Evolutionary conservation across 1,284 basidiomycete species (phyloP).

Genomic region (Anthracocystis panici-leucophaei): DNA sequence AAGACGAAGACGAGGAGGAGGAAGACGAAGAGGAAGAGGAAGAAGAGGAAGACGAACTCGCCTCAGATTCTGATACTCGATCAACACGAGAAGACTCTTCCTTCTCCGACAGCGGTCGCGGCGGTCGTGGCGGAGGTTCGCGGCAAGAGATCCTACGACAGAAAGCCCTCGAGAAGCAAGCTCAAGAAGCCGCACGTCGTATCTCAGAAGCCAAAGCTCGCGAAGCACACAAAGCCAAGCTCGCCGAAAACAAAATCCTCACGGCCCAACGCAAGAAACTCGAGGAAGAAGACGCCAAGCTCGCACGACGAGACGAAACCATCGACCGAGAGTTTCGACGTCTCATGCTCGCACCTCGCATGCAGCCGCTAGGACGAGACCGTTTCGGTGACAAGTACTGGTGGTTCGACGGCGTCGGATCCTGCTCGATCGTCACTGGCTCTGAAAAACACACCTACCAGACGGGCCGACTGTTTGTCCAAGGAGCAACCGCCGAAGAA

Average conservation of each 20-base stretch:
- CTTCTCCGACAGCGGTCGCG: slow-evolving; percentile 31
- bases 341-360: slow-evolving; percentile 82
- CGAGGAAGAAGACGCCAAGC: slow-evolving; percentile 82
- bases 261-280: slow-evolving; percentile 55
- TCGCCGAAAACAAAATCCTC: slow-evolving; percentile 58
- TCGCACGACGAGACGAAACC: slow-evolving; percentile 81
- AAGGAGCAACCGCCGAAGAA: slow-evolving; percentile 81
- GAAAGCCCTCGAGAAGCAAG: slow-evolving; percentile 62
- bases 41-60: slow-evolving; percentile 55
- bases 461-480: slow-evolving; percentile 88
- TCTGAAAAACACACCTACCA: slow-evolving; percentile 76
- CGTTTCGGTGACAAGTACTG: slow-evolving; percentile 93
- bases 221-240: slow-evolving; percentile 57
- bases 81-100: slow-evolving; percentile 50
- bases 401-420: slow-evolving; percentile 98
- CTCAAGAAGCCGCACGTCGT: slow-evolving; percentile 45
- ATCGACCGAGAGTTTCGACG: slow-evolving; percentile 94
- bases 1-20: slow-evolving; percentile 12
- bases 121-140: slow-evolving; percentile 16
- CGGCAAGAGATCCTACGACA: slow-evolving; percentile 65
- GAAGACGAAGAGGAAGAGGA: slow-evolving; percentile 54
- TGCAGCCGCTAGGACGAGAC: slow-evolving; percentile 88
- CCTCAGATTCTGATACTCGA: slow-evolving; percentile 42
- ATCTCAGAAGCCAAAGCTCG: slow-evolving; percentile 42
- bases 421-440: slow-evolving; percentile 76